Percentiles rank a stretch among this genome's conserved stretches.
These are phyloP conservation scores for Limonomyces culmigenus DNA, from an alignment of 1,284 basidiomycete genomes.

Conservation along the genomic window DNA sequence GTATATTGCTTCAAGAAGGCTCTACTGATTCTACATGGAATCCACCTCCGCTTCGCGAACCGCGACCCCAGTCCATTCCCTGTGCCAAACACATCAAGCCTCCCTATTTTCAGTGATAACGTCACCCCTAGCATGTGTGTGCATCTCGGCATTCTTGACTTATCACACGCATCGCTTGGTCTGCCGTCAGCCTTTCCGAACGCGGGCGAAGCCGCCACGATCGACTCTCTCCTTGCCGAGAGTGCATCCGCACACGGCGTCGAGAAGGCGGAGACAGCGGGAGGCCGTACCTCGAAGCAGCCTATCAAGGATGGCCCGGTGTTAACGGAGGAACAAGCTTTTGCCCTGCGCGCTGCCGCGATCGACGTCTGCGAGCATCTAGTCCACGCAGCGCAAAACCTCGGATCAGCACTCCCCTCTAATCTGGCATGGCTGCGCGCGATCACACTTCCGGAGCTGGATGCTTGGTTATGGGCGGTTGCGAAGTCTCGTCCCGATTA, in stretches of 20 bases:
- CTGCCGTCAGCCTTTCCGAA: constrained; percentile 27
- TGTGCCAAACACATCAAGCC: constrained; percentile 34
- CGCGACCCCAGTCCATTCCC: constrained; percentile 36
- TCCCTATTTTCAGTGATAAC: constrained; percentile 77
- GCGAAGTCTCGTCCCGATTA: constrained; percentile 63
- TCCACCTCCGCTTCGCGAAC: constrained; percentile 42
- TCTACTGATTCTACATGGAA: constrained; percentile 61
- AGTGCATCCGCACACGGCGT: neutral
- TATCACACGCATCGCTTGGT: constrained; percentile 24
- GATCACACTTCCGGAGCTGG: constrained; percentile 42
- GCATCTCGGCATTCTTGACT: constrained; percentile 58
- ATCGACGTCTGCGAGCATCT: constrained; percentile 63
- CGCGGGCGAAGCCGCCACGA: constrained; percentile 18
- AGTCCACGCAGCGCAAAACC: constrained; percentile 16
- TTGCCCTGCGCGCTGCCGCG: constrained; percentile 63
- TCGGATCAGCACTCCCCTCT: constrained; percentile 26
- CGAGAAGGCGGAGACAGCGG: neutral
- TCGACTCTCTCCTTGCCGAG: constrained; percentile 23
- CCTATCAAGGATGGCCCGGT: constrained; percentile 43
- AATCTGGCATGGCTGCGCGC: constrained; percentile 27
- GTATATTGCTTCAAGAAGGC: constrained; percentile 85
- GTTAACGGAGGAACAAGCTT: constrained; percentile 44
- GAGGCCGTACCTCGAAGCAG: constrained; percentile 5
- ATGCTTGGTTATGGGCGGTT: constrained; percentile 63
- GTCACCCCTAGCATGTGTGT: constrained; percentile 73